A percentile compares a stretch with the other conserved stretches of the same genome.
phyloP scores from a whole-genome alignment of 2,329 filamentous ascomycete genomes.

The Hymenotorrendiella dingleyae region DNA sequence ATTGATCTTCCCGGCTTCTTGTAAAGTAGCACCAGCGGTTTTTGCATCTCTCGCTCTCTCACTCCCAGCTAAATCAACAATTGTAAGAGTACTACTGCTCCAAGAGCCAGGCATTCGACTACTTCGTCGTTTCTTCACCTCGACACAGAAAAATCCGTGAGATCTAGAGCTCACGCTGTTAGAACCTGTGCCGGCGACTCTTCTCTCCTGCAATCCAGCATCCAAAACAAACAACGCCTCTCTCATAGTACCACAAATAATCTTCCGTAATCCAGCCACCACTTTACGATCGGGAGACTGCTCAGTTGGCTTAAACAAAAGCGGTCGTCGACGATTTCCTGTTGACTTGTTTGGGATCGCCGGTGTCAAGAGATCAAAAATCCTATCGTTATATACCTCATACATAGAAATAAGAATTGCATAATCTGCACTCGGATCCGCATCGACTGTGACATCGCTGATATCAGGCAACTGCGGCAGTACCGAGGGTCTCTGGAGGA shows the following conservation, averaged over 20 bases:
- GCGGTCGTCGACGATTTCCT: slow-evolving; percentile 65
- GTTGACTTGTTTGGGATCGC: slow-evolving; percentile 52
- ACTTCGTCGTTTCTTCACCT: slow-evolving; percentile 74
- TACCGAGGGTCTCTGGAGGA: slow-evolving; percentile 62
- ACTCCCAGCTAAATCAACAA: slow-evolving; percentile 89
- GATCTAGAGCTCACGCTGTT: slow-evolving; percentile 90
- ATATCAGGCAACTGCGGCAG: slow-evolving; percentile 73
- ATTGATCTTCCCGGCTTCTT: slow-evolving; percentile 97
- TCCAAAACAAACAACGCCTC: slow-evolving; percentile 89
- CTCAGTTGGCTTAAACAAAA: slow-evolving; percentile 91
- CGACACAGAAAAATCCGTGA: slow-evolving; percentile 93
- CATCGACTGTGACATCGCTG: slow-evolving; percentile 58
- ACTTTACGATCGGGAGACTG: slow-evolving; percentile 85
- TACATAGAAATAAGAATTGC: slow-evolving; percentile 94
- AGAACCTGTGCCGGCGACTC: slow-evolving; percentile 84
- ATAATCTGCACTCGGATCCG: slow-evolving; percentile 70
- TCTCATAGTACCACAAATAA: slow-evolving; percentile 74
- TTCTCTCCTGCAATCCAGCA: slow-evolving; percentile 77
- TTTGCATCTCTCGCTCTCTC: slow-evolving; percentile 91
- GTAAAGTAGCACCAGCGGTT: slow-evolving; percentile 85
- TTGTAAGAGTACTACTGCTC: slow-evolving; percentile 73
- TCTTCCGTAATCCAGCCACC: slow-evolving; percentile 84
- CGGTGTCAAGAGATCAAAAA: slow-evolving; percentile 82
- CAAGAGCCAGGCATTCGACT: slow-evolving; percentile 53
- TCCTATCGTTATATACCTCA: slow-evolving; percentile 97